Evolutionary conservation across 1,284 basidiomycete species (phyloP).

Genomic region (Coniophora puteana): DNA sequence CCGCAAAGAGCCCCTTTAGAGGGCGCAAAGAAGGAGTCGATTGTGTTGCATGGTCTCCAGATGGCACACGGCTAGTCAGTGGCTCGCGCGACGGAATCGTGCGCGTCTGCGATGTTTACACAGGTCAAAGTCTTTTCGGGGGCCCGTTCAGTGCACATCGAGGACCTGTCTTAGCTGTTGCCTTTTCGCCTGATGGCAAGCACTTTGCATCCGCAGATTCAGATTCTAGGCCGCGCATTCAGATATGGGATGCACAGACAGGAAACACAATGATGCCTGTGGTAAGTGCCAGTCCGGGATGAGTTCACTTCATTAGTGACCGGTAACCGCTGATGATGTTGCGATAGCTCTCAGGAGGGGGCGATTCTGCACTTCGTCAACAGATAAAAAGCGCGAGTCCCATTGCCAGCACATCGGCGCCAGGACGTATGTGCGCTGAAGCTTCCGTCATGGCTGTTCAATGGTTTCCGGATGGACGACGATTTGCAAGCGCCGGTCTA

Average conservation of each 20-base stretch:
- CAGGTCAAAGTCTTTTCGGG: not conserved
- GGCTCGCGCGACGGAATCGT: not conserved
- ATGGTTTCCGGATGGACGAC: not conserved
- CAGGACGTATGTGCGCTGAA: no score
- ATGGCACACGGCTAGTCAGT: not conserved
- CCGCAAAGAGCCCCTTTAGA: not conserved
- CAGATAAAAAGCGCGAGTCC: no score
- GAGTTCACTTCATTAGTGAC: no score
- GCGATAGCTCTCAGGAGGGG: no score
- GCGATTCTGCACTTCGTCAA: no score
- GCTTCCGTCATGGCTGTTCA: not conserved
- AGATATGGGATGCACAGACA: not conserved
- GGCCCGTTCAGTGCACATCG: not conserved
- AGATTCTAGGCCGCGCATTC: not conserved
- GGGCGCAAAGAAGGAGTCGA: not conserved
- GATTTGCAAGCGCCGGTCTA: not conserved
- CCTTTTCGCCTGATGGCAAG: not conserved
- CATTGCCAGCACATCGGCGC: no score
- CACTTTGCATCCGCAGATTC: not conserved
- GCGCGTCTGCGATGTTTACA: not conserved
- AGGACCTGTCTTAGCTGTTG: not conserved
- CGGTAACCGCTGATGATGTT: no score
- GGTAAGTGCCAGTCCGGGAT: not conserved
- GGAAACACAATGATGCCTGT: not conserved
- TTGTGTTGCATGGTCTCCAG: not conserved